Conservation (phyloP, 2,329 filamentous ascomycete species). For the Fusarium odoratissimum region DNA sequence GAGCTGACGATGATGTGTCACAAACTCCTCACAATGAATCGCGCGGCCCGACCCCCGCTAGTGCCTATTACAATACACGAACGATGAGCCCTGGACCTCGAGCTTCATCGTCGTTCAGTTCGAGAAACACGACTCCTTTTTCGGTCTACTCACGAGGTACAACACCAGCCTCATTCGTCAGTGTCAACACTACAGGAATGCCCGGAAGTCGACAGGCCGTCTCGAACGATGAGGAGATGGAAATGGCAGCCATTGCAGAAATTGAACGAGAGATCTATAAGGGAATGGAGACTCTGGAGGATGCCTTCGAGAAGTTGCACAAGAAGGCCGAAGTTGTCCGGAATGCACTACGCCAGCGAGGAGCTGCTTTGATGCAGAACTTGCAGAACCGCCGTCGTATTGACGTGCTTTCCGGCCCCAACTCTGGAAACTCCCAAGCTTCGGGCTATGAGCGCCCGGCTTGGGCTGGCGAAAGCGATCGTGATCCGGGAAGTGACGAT, state of each 20-base stretch:
- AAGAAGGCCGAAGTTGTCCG: slow-evolving; percentile 84
- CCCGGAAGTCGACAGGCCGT: slow-evolving; percentile 69
- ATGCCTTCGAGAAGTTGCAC: slow-evolving; percentile 94
- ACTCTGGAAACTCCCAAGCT: slow-evolving; percentile 59
- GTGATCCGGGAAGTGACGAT: slow-evolving; percentile 65
- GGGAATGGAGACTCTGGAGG: slow-evolving; percentile 94
- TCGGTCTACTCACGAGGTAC: slow-evolving; percentile 65
- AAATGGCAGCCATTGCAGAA: slow-evolving; percentile 89
- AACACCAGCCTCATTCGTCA: slow-evolving; percentile 71
- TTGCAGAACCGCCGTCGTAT: slow-evolving; percentile 69
- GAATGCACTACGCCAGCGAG: slow-evolving; percentile 81
- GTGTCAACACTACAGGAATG: slow-evolving; percentile 61
- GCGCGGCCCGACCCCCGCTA: slow-evolving; percentile 66
- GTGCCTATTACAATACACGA: slow-evolving; percentile 56
- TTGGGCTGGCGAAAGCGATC: slow-evolving; percentile 55
- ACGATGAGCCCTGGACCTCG: slow-evolving; percentile 56
- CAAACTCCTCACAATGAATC: slow-evolving; percentile 59
- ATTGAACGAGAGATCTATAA: slow-evolving; percentile 93
- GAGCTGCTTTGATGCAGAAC: slow-evolving; percentile 77
- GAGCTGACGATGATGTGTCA: slow-evolving; percentile 73
- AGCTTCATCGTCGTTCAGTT: slow-evolving; percentile 55
- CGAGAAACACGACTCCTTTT: slow-evolving; percentile 61
- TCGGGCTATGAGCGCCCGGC: slow-evolving; percentile 58
- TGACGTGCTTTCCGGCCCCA: slow-evolving; percentile 63
- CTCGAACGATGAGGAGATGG: slow-evolving; percentile 92